Evolutionary conservation across 1,284 basidiomycete species (phyloP).

Genomic region (Rhodofomes roseus): DNA sequence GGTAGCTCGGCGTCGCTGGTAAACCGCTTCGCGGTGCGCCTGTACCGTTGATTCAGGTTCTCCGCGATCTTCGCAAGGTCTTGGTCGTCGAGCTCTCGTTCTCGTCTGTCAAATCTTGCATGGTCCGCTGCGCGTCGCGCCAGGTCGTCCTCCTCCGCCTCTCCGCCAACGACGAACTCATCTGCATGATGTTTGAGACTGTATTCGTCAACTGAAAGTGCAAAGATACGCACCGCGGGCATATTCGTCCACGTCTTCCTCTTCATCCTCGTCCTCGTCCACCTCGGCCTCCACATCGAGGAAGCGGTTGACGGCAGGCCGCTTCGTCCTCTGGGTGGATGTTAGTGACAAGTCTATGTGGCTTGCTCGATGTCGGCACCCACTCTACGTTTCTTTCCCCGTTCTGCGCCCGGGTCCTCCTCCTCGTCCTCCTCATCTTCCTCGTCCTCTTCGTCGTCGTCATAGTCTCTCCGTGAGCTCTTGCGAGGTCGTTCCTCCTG

Average conservation of each 20-base stretch:
- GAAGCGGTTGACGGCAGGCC: conserved; percentile 73
- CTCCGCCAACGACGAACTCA: conserved; percentile 78
- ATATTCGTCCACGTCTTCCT: conserved; percentile 87
- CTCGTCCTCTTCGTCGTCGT: conserved; percentile 54
- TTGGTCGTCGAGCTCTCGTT: conserved; percentile 78
- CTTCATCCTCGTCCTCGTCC: conserved; percentile 92
- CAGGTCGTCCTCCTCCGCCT: conserved; percentile 67
- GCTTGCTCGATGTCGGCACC: conserved; percentile 9
- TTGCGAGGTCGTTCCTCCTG: conserved; percentile 25
- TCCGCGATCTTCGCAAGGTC: conserved; percentile 87
- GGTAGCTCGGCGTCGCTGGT: conserved; percentile 91
- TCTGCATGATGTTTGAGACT: conserved; percentile 36
- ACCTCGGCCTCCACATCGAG: conserved; percentile 95
- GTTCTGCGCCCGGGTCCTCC: conserved; percentile 35
- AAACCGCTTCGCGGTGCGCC: conserved; percentile 66
- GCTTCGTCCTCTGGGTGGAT: conserved; percentile 56
- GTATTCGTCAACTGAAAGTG: not conserved
- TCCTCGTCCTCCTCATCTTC: conserved; percentile 40
- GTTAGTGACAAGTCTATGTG: conserved; percentile 22
- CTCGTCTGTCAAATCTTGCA: conserved; percentile 73
- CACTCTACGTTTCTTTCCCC: conserved; percentile 58
- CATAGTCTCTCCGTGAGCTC: conserved; percentile 35
- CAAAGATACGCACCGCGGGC: conserved; percentile 54
- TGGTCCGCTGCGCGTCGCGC: conserved; percentile 64
- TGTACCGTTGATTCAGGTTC: conserved; percentile 81